These are phyloP conservation scores for Jacaranda copaia DNA, from an alignment of 257 asterid genomes.

Conservation along the genomic window DNA sequence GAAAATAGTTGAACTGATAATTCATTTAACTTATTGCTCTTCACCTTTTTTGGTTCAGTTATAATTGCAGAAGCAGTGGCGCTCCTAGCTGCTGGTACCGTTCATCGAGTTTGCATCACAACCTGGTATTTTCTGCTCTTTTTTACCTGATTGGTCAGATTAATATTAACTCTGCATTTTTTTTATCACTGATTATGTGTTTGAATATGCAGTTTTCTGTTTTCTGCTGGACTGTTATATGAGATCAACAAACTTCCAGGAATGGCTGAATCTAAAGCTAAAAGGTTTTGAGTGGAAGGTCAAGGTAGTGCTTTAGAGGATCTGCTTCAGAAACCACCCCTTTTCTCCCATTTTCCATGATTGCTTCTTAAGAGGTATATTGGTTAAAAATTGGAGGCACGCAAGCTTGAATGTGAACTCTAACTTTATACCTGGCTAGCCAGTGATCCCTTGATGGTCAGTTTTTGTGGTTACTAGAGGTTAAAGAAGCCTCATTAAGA, in stretches of 20 bases:
- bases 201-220: conserved; percentile 73
- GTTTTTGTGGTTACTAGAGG: conserved; percentile 19
- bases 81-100: conserved; percentile 87
- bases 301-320: conserved; percentile 27
- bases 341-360: neutral
- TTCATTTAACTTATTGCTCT: conserved; percentile 11
- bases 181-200: neutral
- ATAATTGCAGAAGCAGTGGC: conserved; percentile 84
- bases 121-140: conserved; percentile 70
- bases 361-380: conserved; percentile 22
- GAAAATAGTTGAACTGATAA: conserved; percentile 1
- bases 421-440: conserved; percentile 20
- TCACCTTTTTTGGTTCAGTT: conserved; percentile 58
- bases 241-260: conserved; percentile 87
- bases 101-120: conserved; percentile 97
- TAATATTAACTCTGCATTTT: neutral
- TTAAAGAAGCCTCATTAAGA: neutral
- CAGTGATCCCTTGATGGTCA: conserved; percentile 22
- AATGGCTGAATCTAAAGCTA: conserved; percentile 66
- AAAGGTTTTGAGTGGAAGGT: conserved; percentile 59
- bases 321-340: conserved; percentile 8
- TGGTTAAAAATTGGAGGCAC: conserved; percentile 26
- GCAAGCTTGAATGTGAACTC: conserved; percentile 24
- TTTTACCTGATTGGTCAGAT: neutral
- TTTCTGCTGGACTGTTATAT: conserved; percentile 77